phyloP scores from a whole-genome alignment of 257 asterid species.

The Solanum pennellii region DNA sequence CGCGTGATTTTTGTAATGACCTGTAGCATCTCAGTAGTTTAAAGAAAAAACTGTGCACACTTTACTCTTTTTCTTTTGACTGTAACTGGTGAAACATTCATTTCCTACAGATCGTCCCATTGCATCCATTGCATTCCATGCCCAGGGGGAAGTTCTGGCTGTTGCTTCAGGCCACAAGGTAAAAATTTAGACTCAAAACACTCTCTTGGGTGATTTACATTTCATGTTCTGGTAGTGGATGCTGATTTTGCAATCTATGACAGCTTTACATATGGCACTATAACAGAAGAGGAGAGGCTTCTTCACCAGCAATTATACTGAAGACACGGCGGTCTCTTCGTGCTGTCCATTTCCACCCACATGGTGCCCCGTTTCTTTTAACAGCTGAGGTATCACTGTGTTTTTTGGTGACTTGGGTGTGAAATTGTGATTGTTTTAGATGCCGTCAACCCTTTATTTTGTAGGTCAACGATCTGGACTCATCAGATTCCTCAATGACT shows the following conservation, averaged over 20 bases:
- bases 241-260: slow-evolving; percentile 18
- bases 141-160: slow-evolving; percentile 90
- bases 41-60: neutral
- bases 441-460: neutral
- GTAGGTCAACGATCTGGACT: slow-evolving; percentile 68
- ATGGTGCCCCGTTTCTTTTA: slow-evolving; percentile 87
- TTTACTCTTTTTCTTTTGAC: neutral
- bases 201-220: neutral
- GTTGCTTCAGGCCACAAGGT: slow-evolving; percentile 99
- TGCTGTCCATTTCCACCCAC: slow-evolving; percentile 97
- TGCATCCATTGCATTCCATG: slow-evolving; percentile 96
- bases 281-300: slow-evolving; percentile 65
- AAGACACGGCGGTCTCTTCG: slow-evolving; percentile 95
- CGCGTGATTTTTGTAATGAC: slow-evolving; percentile 78
- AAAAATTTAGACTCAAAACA: slow-evolving; percentile 5
- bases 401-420: neutral
- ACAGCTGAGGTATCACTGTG: slow-evolving; percentile 81
- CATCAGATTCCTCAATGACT: slow-evolving; percentile 86
- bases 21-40: neutral
- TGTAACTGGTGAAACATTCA: slow-evolving; percentile 6
- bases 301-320: slow-evolving; percentile 69
- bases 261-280: slow-evolving; percentile 97
- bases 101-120: slow-evolving; percentile 75
- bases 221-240: neutral
- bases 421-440: neutral